Conservation (phyloP, 768 basidiomycete genomes). For the Chlorophyllum brunneum region DNA sequence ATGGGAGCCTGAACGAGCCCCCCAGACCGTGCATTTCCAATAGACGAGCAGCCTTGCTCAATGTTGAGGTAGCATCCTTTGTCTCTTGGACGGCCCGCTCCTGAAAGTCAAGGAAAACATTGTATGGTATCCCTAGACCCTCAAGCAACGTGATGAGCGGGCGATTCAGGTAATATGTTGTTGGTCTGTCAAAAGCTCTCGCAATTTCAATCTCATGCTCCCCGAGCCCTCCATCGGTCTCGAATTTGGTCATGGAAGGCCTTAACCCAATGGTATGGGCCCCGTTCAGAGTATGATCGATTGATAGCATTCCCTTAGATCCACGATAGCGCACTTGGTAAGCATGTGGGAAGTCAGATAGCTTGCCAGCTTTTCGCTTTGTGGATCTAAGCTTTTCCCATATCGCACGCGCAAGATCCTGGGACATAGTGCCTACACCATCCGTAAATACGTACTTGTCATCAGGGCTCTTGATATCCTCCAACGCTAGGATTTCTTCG, state of each 20-base stretch:
- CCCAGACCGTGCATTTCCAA: conserved; percentile 59
- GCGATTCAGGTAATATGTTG: conserved; percentile 54
- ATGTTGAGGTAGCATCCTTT: conserved; percentile 34
- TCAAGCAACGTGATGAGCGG: conserved; percentile 66
- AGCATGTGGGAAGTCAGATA: conserved; percentile 39
- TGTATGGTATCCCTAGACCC: conserved; percentile 53
- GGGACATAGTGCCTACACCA: conserved; percentile 64
- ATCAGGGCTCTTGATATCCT: conserved; percentile 31
- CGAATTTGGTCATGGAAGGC: conserved; percentile 69
- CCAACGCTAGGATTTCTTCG: conserved; percentile 41
- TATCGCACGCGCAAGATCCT: conserved; percentile 48
- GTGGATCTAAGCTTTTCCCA: conserved; percentile 35
- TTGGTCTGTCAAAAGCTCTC: conserved; percentile 56
- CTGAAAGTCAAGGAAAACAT: conserved; percentile 52
- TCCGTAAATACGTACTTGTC: conserved; percentile 58
- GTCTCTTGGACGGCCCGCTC: conserved; percentile 47
- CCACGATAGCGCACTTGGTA: conserved; percentile 62
- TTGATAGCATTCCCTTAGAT: conserved; percentile 61
- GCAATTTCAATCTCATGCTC: conserved; percentile 59
- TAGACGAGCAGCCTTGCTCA: conserved; percentile 42
- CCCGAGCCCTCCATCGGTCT: conserved; percentile 28
- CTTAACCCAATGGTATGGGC: conserved; percentile 44
- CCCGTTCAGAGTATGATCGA: conserved; percentile 51
- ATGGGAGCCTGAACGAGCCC: conserved; percentile 49
- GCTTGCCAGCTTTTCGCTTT: conserved; percentile 29